Percentiles rank a stretch among this genome's conserved stretches.
phyloP scores from a whole-genome alignment of 495 filamentous ascomycete genomes.

The Lophiotrema nucula region DNA sequence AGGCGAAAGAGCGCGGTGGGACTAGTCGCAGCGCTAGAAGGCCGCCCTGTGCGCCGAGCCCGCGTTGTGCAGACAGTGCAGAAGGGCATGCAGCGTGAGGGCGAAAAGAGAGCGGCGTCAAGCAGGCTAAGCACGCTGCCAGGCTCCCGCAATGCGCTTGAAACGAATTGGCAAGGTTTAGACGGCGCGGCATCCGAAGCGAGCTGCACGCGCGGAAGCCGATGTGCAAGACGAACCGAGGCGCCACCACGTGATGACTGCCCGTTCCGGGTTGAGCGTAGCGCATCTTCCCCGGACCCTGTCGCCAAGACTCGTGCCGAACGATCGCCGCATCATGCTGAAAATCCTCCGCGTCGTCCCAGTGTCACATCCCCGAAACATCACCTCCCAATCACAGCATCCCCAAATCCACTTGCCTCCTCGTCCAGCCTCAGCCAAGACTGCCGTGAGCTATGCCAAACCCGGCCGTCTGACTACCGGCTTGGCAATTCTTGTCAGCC shows the following conservation, averaged over 20 bases:
- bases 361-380: not conserved
- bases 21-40: conserved; percentile 10
- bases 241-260: not conserved
- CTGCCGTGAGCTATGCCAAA: conserved; percentile 10
- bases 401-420: conserved; percentile 1
- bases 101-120: not conserved
- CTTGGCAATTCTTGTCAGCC: conserved; percentile 25
- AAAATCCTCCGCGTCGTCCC: not conserved
- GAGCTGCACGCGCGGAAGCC: conserved; percentile 6
- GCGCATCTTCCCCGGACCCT: not conserved
- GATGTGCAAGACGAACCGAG: not conserved
- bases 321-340: not conserved
- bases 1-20: conserved; percentile 10
- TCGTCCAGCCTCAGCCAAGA: conserved; percentile 23
- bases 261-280: not conserved
- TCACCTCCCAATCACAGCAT: conserved; percentile 14
- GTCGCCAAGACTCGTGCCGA: not conserved
- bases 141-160: no score
- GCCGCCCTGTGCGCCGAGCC: not conserved
- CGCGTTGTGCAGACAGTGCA: conserved; percentile 1
- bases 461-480: not conserved
- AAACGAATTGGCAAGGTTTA: conserved; percentile 4
- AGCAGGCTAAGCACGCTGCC: conserved; percentile 9
- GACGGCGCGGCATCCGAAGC: not conserved
- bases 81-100: conserved; percentile 13